phyloP scores from a whole-genome alignment of 2,329 filamentous ascomycete genomes.

The Decorospora gaudefroyi region DNA sequence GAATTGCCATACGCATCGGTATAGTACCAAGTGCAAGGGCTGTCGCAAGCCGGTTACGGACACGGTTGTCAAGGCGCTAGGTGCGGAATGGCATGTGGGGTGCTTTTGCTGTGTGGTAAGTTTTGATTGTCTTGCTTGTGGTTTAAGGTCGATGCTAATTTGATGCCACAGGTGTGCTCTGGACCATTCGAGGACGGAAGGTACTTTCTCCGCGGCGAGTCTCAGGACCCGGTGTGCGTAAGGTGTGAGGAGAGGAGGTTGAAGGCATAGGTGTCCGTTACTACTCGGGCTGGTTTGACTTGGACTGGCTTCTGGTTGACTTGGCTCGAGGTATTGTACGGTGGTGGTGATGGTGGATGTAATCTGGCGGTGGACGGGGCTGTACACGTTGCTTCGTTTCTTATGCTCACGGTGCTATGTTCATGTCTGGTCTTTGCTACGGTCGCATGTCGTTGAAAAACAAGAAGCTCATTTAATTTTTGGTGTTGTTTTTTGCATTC shows the following conservation, averaged over 20 bases:
- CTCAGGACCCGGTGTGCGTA: constrained; percentile 65
- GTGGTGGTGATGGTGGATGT: too few relatives aligned
- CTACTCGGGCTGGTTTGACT: too few relatives aligned
- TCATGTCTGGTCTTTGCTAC: too few relatives aligned
- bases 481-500: too few relatives aligned
- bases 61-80: constrained; percentile 85
- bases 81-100: constrained; percentile 87
- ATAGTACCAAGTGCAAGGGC: constrained; percentile 83
- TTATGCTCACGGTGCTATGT: too few relatives aligned
- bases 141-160: constrained; percentile 1
- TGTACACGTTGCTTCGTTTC: too few relatives aligned
- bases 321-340: too few relatives aligned
- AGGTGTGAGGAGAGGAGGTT: constrained; percentile 65
- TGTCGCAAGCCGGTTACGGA: constrained; percentile 86
- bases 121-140: constrained; percentile 9
- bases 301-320: too few relatives aligned
- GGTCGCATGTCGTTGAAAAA: too few relatives aligned
- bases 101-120: constrained; percentile 80
- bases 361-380: too few relatives aligned
- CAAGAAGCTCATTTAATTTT: too few relatives aligned
- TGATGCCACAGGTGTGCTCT: constrained; percentile 58
- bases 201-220: constrained; percentile 65
- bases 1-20: constrained; percentile 87
- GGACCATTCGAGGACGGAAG: constrained; percentile 64
- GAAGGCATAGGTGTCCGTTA: constrained; percentile 60